Evolutionary conservation across 257 asterid species (phyloP).

Genomic region (Nicotiana tabacum): DNA sequence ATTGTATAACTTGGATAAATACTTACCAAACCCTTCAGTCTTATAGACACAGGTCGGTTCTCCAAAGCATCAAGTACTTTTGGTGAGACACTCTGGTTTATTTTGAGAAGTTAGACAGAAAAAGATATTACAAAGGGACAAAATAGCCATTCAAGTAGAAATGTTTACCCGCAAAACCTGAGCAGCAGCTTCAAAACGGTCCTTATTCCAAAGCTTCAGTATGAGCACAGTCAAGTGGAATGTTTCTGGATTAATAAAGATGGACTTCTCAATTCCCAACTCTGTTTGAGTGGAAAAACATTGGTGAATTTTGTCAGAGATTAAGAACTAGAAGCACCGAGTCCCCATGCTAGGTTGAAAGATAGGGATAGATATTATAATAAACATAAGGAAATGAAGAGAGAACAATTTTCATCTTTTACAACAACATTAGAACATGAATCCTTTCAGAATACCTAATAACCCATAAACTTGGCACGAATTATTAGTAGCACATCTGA

Average conservation of each 20-base stretch:
- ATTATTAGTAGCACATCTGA: no score
- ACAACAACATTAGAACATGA: not conserved
- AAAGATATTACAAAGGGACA: not conserved
- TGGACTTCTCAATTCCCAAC: conserved; percentile 69
- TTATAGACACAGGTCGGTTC: conserved; percentile 54
- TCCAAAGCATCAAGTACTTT: conserved; percentile 71
- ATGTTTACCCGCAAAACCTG: conserved; percentile 70
- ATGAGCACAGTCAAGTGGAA: conserved; percentile 91
- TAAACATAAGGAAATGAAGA: not conserved
- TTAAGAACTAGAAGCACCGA: not conserved
- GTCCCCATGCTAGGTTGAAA: not conserved
- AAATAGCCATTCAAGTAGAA: not conserved
- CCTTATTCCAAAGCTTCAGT: conserved; percentile 88
- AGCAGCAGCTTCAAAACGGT: conserved; percentile 62
- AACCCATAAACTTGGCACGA: no score
- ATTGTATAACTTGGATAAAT: conserved; percentile 19
- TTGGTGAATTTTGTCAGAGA: not conserved
- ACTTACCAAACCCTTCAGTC: conserved; percentile 81
- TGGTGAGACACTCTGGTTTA: conserved; percentile 50
- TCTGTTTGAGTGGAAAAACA: conserved; percentile 33
- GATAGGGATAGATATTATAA: not conserved
- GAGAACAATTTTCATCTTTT: not conserved
- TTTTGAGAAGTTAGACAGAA: not conserved
- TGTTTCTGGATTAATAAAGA: conserved; percentile 74
- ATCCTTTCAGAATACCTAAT: no score